Conservation (phyloP, 129 eudicot genomes). For the Centella asiatica region DNA sequence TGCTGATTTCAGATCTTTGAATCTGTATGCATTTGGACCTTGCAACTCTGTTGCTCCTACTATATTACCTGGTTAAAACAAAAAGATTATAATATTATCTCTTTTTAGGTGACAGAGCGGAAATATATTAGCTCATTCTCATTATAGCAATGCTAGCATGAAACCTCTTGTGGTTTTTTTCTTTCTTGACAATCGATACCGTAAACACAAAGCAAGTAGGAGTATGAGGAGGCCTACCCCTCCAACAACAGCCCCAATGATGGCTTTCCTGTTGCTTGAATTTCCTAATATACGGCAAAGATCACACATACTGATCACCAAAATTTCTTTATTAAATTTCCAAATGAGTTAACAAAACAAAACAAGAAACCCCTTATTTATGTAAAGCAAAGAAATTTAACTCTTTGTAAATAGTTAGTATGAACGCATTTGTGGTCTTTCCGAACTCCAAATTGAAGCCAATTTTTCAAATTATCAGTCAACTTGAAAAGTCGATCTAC, state of each 20-base stretch:
- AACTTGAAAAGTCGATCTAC: too few species aligned
- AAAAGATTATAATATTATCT: too few species aligned
- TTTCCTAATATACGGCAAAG: constrained; percentile 24
- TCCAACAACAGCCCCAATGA: constrained; percentile 26
- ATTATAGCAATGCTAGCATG: too few species aligned
- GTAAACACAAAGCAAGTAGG: constrained; percentile 15
- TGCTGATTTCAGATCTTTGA: constrained; percentile 52
- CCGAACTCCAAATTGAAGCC: too few species aligned
- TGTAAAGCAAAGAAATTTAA: too few species aligned
- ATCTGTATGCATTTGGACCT: constrained; percentile 55
- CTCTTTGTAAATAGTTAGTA: too few species aligned
- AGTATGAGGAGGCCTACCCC: constrained; percentile 31
- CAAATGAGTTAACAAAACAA: not conserved
- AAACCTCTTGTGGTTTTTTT: constrained; percentile 33
- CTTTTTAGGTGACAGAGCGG: too few species aligned
- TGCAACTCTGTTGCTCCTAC: constrained; percentile 64
- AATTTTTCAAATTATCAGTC: too few species aligned
- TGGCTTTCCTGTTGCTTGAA: constrained; percentile 24
- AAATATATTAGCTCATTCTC: too few species aligned
- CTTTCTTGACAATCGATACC: constrained; percentile 30
- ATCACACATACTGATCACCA: too few species aligned
- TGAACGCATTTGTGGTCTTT: too few species aligned
- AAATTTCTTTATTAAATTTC: not conserved
- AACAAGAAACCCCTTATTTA: not conserved
- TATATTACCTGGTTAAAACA: too few species aligned